Evolutionary conservation across 2,329 filamentous ascomycete genomes (phyloP), one percentile per base, ranked within the genome.

Genomic region (Colletotrichum spinosum): DNA sequence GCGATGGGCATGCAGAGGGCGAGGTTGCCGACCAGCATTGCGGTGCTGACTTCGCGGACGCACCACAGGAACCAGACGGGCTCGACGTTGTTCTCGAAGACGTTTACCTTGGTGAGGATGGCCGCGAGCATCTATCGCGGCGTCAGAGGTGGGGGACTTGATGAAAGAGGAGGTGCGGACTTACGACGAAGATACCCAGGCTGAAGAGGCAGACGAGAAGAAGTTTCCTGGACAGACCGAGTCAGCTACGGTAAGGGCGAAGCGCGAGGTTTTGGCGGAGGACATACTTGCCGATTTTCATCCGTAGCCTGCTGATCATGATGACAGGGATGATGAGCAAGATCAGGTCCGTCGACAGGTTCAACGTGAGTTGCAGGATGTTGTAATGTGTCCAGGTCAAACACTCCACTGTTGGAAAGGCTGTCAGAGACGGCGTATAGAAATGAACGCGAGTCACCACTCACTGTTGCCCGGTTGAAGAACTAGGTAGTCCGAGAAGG

Each of bases 21-120:
- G 13, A 67, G 60, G 45, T 67, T 67, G 8, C 65, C 60, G 25
- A 67, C 65, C 8, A 67, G n/a, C 65, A 65, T 67, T 4, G 65
- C 60, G 41, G 50, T 65, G 37, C 60, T 65, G 13, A 52, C 12
- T 33, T 67, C 65, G 55, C 65, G 65, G 12, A 67, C 55, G 41
- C 45, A 51, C 65, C 65, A 67, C 44, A 65, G 45, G 39, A 67
- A 65, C 65, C 65, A 67, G 5, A 67, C 37, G 1, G 60, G 60
- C 8, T 55, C n/a, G 15, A 17, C 13, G 6, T 45, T 42, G 51
- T 65, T 52, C 15, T 12, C 41, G 41, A 65, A 67, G 33, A 67
- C 65, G 13, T 37, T 41, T 0, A 65, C 50, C 37, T 67, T 67
- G 2, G 48, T 64, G 2, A 67, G 41, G 15, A 56, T 67, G 9